phyloP scores from a whole-genome alignment of 139 green algal species.

The Microglena sp. region DNA sequence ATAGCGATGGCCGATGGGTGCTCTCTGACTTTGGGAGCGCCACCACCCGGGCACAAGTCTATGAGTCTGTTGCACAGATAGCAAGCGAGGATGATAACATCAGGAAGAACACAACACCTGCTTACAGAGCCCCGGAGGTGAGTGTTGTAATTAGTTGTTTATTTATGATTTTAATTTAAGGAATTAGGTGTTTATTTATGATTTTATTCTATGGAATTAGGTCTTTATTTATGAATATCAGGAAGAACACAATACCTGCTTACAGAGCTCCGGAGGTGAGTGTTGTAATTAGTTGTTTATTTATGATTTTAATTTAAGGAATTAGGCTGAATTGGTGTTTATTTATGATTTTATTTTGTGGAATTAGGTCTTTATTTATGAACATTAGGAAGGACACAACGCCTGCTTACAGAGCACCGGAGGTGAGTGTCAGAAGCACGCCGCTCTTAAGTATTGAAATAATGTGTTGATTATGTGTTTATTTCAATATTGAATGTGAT shows the following conservation, averaged over 20 bases:
- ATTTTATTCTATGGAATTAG: no score
- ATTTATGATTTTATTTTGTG: no score
- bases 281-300: no score
- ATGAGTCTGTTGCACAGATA: slow-evolving; percentile 48
- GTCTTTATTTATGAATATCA: no score
- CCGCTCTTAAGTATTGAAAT: no score
- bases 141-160: background rate
- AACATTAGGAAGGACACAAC: slow-evolving; percentile 78
- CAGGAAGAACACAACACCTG: slow-evolving; percentile 75
- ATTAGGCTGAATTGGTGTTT: no score
- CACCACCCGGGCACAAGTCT: slow-evolving; percentile 38
- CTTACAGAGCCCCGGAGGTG: slow-evolving; percentile 88
- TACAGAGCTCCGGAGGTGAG: slow-evolving; percentile 87
- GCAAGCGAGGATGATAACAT: slow-evolving; percentile 76
- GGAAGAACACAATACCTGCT: slow-evolving; percentile 78
- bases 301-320: no score
- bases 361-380: no score
- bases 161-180: no score
- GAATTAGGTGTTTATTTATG: no score
- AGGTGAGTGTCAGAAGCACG: slow-evolving; percentile 46
- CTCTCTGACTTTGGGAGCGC: slow-evolving; percentile 90
- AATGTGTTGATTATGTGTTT: no score
- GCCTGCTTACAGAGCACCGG: slow-evolving; percentile 84
- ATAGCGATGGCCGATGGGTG: slow-evolving; percentile 64
- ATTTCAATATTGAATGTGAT: no score